phyloP scores from a whole-genome alignment of 495 filamentous ascomycete species.

The Penicillium pancosmium region DNA sequence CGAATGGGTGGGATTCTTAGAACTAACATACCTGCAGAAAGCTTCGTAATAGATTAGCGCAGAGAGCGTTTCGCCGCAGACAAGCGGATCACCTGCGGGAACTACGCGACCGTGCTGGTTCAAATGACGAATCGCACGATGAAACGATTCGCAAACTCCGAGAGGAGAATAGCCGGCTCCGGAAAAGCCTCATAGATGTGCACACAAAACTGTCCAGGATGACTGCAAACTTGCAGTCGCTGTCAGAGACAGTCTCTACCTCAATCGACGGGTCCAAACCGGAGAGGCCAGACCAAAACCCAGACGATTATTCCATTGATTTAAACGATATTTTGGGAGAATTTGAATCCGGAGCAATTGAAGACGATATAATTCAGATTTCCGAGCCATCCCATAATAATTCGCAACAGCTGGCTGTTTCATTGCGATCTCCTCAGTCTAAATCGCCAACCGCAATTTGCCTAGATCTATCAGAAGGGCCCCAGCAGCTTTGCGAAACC shows the following conservation, averaged over 20 bases:
- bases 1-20: not conserved
- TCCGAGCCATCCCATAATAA: not conserved
- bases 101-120: constrained; percentile 11
- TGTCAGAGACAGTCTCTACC: not conserved
- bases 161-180: constrained; percentile 12
- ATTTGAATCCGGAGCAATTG: not conserved
- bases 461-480: not conserved
- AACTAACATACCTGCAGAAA: not conserved
- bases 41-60: constrained; percentile 8
- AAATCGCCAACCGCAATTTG: not conserved
- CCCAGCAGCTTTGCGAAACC: not conserved
- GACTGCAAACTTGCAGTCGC: constrained; percentile 7
- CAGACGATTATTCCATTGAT: not conserved
- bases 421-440: not conserved
- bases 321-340: not conserved
- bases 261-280: not conserved
- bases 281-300: not conserved
- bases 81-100: constrained; percentile 11
- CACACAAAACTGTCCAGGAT: constrained; percentile 8
- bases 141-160: constrained; percentile 11
- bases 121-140: constrained; percentile 10
- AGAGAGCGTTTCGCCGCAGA: constrained; percentile 8
- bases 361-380: not conserved
- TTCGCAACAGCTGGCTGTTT: not conserved
- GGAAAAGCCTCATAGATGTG: constrained; percentile 10